Conservation (phyloP, 202 grass and related monocot genomes). For the Zizania palustris region DNA sequence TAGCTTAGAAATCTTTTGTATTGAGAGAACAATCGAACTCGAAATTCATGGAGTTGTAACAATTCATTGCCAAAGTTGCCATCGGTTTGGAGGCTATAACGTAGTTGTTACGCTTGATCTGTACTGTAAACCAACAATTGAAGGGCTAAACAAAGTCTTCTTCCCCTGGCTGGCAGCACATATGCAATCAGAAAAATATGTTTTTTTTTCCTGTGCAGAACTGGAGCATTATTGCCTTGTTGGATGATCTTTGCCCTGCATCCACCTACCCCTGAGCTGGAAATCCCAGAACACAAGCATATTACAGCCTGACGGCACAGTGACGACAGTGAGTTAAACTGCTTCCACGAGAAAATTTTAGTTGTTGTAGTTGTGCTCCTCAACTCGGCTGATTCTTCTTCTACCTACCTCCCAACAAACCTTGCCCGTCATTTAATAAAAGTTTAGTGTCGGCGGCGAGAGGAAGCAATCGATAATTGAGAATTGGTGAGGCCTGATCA, state of each 20-base stretch:
- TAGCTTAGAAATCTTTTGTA: not conserved
- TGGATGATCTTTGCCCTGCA: not conserved
- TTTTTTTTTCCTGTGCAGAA: conserved; percentile 14
- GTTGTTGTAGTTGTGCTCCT: conserved; percentile 29
- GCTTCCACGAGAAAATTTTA: conserved; percentile 3
- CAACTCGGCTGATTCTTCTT: conserved; percentile 44
- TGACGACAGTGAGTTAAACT: conserved; percentile 10
- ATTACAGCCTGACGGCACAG: conserved; percentile 25
- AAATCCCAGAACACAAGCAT: conserved; percentile 17
- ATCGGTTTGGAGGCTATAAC: not conserved
- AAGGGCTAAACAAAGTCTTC: not conserved
- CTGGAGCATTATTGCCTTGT: not conserved
- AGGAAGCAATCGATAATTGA: conserved; percentile 45
- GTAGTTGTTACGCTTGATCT: conserved; percentile 8
- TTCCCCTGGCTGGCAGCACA: not conserved
- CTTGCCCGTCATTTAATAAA: conserved; percentile 38
- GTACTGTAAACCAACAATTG: conserved; percentile 31
- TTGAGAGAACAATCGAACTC: not conserved
- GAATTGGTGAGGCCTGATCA: conserved; percentile 12
- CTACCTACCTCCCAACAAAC: conserved; percentile 40
- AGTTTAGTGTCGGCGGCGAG: conserved; percentile 57
- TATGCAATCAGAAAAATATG: not conserved
- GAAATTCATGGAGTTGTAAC: not conserved
- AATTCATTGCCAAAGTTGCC: not conserved
- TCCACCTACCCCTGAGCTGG: not conserved